Evolutionary conservation across 1,284 basidiomycete species (phyloP).

Genomic region (Pseudozyma hubeiensis): DNA sequence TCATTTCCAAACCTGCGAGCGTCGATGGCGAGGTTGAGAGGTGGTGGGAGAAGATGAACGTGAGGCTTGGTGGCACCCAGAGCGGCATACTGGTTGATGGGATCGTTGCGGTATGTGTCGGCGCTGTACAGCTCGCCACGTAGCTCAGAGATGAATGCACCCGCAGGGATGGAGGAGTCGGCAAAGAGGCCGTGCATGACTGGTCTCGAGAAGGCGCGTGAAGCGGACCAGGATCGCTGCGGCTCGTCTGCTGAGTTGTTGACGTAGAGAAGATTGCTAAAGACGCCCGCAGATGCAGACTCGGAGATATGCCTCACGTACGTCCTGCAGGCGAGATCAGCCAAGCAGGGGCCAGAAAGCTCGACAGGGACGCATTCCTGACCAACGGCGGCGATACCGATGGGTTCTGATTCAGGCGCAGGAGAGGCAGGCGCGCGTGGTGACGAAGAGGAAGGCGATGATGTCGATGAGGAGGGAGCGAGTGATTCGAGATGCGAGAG

Average conservation of each 20-base stretch:
- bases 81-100: conserved; percentile 73
- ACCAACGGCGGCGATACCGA: conserved; percentile 52
- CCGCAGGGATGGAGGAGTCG: conserved; percentile 66
- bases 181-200: conserved; percentile 70
- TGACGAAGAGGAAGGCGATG: conserved; percentile 26
- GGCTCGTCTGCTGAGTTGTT: conserved; percentile 53
- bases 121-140: conserved; percentile 68
- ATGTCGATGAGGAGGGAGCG: conserved; percentile 21
- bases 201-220: conserved; percentile 68
- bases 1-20: conserved; percentile 81
- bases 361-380: conserved; percentile 62
- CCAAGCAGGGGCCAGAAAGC: conserved; percentile 43
- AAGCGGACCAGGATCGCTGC: conserved; percentile 69
- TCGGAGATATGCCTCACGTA: conserved; percentile 65
- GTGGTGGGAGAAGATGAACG: conserved; percentile 83
- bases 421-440: conserved; percentile 24
- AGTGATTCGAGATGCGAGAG: conserved; percentile 10
- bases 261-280: conserved; percentile 56
- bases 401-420: conserved; percentile 2
- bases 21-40: conserved; percentile 84
- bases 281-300: conserved; percentile 59
- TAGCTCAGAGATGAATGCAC: conserved; percentile 69
- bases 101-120: conserved; percentile 69
- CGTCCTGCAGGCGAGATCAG: conserved; percentile 39
- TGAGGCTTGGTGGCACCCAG: conserved; percentile 74